Base-by-base conservation (phyloP, 805 yeast genomes). In the Maudiozyma turicensis region DNA sequence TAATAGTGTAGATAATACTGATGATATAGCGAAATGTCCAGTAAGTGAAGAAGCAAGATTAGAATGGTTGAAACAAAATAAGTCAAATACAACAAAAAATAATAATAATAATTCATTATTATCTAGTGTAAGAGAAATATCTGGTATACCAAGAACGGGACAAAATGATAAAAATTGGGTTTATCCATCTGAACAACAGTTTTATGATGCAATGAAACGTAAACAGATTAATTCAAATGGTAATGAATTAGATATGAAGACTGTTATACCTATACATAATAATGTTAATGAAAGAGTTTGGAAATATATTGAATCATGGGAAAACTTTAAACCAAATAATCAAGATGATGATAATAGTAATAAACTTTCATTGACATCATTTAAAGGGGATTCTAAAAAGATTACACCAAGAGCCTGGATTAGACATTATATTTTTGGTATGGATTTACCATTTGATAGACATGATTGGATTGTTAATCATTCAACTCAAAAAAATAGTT, bases 101-200 rank as follows among this genome's bases (percentile, higher is more conserved):
- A 35, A 30, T 37, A 14, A 71, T 70, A 11, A 64, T 62, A 6
- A 52, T 59, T 0, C 71, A 69, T 74, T 1, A 54, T 70, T 40
- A 69, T 71, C 0, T 59, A 67, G 1, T 68, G 86, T 83, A 1
- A 72, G 96, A 52, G 91, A 82, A 57, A 68, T 84, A 4, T 81
- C 90, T 8, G 77, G 95, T 3, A 90, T 90, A 40, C 97, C 96
- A 44, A 71, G 95, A 46, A 84, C 95, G 0, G 83, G 78, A 3
- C 61, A 77, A 1, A 72, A 72, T 13, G 32, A 34, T 11, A 58
- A 74, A 0, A 85, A 90, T 68, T 91, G 99, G 99, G 75, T 91
- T 1, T 91, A 91, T 63, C 99, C 99, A 8, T 86, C 96, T 4
- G 95, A 91, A 64, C 86, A 86, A 63, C 97, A 91, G 71, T 91